phyloP scores from a whole-genome alignment of 768 basidiomycete genomes.

The Amanita subjunquillea region DNA sequence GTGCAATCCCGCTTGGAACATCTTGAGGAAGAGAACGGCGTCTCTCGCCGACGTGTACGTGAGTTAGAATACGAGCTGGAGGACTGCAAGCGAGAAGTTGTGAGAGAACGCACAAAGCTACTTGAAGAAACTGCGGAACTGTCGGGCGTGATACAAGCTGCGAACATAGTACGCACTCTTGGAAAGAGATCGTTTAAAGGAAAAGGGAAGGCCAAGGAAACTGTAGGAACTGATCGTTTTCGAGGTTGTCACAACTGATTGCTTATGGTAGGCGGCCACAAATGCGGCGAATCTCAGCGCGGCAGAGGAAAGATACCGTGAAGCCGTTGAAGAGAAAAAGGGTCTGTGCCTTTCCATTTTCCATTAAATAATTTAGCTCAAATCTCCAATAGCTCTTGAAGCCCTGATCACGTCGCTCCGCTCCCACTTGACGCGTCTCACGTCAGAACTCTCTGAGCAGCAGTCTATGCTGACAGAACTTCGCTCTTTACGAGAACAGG shows the following conservation, averaged over 20 bases:
- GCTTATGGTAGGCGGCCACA: conserved; percentile 12
- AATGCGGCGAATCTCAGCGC: conserved; percentile 26
- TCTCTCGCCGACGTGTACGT: conserved; percentile 72
- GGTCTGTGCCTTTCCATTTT: conserved; percentile 32
- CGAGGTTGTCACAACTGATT: background rate
- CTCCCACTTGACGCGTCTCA: conserved; percentile 66
- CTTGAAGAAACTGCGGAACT: conserved; percentile 44
- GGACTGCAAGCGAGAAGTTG: conserved; percentile 70
- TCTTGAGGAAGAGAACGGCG: conserved; percentile 73
- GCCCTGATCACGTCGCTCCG: conserved; percentile 66
- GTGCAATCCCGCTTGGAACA: conserved; percentile 62
- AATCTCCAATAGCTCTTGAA: conserved; percentile 53
- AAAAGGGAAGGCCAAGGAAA: conserved; percentile 29
- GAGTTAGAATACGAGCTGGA: conserved; percentile 87
- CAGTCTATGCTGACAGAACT: conserved; percentile 60
- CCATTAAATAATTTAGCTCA: conserved; percentile 13
- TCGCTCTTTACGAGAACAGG: conserved; percentile 50
- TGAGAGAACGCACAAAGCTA: conserved; percentile 54
- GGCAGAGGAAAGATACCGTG: conserved; percentile 44
- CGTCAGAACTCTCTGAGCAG: conserved; percentile 70
- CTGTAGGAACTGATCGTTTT: background rate
- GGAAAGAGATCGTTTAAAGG: conserved; percentile 15
- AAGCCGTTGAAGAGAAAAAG: conserved; percentile 84
- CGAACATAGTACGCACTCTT: conserved; percentile 19
- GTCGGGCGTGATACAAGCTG: conserved; percentile 7